Conservation (phyloP, 306 rosid genomes). For the Rosa rugosa region DNA sequence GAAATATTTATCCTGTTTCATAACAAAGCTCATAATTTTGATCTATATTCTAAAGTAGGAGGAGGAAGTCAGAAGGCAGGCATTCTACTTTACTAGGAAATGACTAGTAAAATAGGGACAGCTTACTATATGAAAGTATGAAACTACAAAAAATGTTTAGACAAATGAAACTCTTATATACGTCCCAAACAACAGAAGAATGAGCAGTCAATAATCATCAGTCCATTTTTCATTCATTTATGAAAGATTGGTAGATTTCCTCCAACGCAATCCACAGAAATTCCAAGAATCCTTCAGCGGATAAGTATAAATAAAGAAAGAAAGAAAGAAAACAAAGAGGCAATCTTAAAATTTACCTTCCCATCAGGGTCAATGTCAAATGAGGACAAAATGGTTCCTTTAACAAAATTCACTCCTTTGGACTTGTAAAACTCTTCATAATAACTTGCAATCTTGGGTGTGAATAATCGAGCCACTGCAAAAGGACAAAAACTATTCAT, state of each 20-base stretch:
- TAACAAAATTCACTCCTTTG: slow-evolving; percentile 76
- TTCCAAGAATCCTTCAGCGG: no score
- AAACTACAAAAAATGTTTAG: not conserved
- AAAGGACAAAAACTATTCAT: slow-evolving; percentile 13
- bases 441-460: slow-evolving; percentile 81
- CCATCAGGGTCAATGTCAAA: slow-evolving; percentile 73
- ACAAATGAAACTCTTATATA: not conserved
- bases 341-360: slow-evolving; percentile 51
- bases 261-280: no score
- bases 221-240: not conserved
- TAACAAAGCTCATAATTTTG: not conserved
- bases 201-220: not conserved
- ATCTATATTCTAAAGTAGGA: not conserved
- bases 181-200: not conserved
- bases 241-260: not conserved
- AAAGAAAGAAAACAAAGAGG: not conserved
- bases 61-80: not conserved
- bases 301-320: not conserved
- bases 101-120: not conserved
- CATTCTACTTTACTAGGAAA: not conserved
- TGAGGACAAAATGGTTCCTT: slow-evolving; percentile 89
- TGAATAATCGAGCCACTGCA: slow-evolving; percentile 96
- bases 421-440: slow-evolving; percentile 85
- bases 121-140: not conserved
- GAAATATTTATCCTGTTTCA: not conserved